Evolutionary conservation across 1,284 basidiomycete species (phyloP), one percentile per base, ranked within the genome.

Genomic region (Malassezia nana): DNA sequence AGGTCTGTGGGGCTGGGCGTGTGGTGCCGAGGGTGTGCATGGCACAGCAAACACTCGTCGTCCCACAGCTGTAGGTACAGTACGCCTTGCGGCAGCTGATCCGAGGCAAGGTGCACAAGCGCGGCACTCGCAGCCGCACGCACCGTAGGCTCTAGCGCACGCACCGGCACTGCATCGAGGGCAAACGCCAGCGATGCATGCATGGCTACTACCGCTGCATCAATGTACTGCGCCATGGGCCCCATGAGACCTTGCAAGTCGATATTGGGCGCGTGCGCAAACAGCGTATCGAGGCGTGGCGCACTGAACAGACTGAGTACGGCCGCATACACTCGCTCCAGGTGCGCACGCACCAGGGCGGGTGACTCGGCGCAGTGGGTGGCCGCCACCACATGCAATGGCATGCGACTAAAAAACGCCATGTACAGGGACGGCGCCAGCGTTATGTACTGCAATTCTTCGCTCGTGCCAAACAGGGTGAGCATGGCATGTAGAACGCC

Each of bases 401-500:
- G 92, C 6, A 86, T 74, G 39, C 88, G 83, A 42, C 91, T 79
- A 6, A 91, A 74, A 72, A 96, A 94, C 0, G 84, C 83, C 52
- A 98, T 90, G 46, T 83, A 81, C 4, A 83, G 81, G 9, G 78
- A 22, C n/a, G 48, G 38, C 25, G 65, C 57, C 8, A 44, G 26
- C 29, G 24, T n/a, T 15, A 64, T 63, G 45, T 50, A 56, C 12
- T 64, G 59, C 28, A 73, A 59, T 43, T 56, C 51, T 26, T 63
- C 60, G 8, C 66, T 64, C 42, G 69, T 66, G 24, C 69, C 73
- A 57, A 75, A 77, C 51, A 77, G 75, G 10, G 90, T 91, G 46
- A 98, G 84, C 7, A 98, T 79, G 1, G 92, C 90, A 75, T 96
- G 92, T 76, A 92, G 87, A 35, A 98, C 83, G 22, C 89, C 92